Evolutionary conservation across 1,139 yeast genomes (phyloP).

Genomic region (Trichomonascaceae sp.): DNA sequence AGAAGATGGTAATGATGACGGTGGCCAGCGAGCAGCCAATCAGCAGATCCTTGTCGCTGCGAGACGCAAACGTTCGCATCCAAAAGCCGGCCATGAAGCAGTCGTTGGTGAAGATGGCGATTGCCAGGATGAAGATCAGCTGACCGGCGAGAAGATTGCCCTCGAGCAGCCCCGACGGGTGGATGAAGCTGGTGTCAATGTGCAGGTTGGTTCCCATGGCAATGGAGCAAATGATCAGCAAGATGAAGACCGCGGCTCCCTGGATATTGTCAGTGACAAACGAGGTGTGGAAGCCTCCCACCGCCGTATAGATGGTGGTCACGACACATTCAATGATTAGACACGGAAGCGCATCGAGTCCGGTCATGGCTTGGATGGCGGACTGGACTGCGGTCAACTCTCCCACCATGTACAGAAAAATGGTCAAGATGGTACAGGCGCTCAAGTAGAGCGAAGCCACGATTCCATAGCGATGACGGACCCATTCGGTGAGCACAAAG

Average conservation of each 20-base stretch:
- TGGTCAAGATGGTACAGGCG: slow-evolving; percentile 70
- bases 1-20: slow-evolving; percentile 45
- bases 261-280: slow-evolving; percentile 83
- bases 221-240: slow-evolving; percentile 57
- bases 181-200: slow-evolving; percentile 50
- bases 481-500: slow-evolving; percentile 93
- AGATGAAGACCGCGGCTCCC: slow-evolving; percentile 56
- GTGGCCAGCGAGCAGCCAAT: slow-evolving; percentile 71
- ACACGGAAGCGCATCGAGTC: slow-evolving; percentile 66
- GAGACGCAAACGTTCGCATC: slow-evolving; percentile 87
- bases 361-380: slow-evolving; percentile 68
- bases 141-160: slow-evolving; percentile 78
- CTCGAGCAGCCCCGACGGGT: slow-evolving; percentile 51
- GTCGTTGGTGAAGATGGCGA: slow-evolving; percentile 84
- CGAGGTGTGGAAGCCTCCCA: slow-evolving; percentile 85
- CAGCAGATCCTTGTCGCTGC: slow-evolving; percentile 58
- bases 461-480: slow-evolving; percentile 62
- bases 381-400: slow-evolving; percentile 71
- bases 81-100: slow-evolving; percentile 87
- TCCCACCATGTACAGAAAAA: slow-evolving; percentile 79
- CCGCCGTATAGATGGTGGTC: slow-evolving; percentile 72
- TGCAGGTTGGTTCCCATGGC: slow-evolving; percentile 72
- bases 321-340: slow-evolving; percentile 80
- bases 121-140: slow-evolving; percentile 65
- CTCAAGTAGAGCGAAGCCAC: slow-evolving; percentile 64